Conservation (phyloP, 768 basidiomycete species). For the Peribolospora kevripleyi region DNA sequence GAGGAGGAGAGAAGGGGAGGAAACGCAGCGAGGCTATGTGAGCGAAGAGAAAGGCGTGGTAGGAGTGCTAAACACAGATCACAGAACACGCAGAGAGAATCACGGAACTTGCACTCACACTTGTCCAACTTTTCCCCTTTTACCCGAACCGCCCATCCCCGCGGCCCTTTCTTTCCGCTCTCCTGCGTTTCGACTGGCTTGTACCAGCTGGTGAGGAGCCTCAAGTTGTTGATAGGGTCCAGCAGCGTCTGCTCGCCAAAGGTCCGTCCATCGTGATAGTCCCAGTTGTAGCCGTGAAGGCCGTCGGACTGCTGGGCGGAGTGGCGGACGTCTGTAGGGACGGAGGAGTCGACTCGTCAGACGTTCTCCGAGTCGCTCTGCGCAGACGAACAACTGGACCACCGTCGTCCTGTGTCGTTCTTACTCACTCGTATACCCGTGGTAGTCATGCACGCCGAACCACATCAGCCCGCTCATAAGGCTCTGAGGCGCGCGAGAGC, state of each 20-base stretch:
- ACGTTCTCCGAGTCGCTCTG: background rate
- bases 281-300: constrained; percentile 62
- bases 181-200: constrained; percentile 35
- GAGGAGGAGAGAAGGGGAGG: background rate
- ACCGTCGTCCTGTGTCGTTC: background rate
- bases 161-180: constrained; percentile 37
- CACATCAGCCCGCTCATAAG: constrained; percentile 81
- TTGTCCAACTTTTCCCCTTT: constrained; percentile 10
- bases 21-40: constrained; percentile 22
- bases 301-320: constrained; percentile 70
- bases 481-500: constrained; percentile 64
- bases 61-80: constrained; percentile 32
- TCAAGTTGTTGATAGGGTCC: constrained; percentile 59
- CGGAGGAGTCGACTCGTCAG: constrained; percentile 1
- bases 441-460: constrained; percentile 71
- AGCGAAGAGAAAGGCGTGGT: constrained; percentile 41
- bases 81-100: background rate
- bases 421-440: constrained; percentile 28
- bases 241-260: constrained; percentile 65
- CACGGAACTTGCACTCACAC: background rate
- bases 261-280: constrained; percentile 58
- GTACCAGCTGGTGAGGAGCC: constrained; percentile 58
- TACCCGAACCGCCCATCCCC: constrained; percentile 11
- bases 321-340: constrained; percentile 42
- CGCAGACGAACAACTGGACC: background rate